Conservation (phyloP, 1,139 yeast species). For the Casaregolazyma suthepensis region DNA sequence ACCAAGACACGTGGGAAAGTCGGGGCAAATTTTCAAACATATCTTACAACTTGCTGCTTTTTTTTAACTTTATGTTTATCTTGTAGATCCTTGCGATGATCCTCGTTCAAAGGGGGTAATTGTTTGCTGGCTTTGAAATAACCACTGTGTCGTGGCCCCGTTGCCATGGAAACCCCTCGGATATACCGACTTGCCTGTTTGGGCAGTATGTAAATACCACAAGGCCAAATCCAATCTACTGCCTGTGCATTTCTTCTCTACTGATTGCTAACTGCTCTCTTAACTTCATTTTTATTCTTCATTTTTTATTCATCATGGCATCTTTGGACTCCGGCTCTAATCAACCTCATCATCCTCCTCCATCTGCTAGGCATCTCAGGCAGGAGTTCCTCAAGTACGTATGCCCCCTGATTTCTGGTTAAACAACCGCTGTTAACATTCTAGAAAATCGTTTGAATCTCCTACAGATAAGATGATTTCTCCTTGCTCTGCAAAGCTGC, state of each 20-base stretch:
- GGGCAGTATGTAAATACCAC: neutral
- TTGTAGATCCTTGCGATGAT: neutral
- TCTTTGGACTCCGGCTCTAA: constrained; percentile 3
- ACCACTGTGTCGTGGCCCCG: neutral
- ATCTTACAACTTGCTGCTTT: neutral
- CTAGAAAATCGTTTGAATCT: constrained; percentile 37
- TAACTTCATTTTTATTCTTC: neutral
- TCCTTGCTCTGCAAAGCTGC: constrained; percentile 52
- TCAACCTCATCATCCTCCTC: constrained; percentile 18
- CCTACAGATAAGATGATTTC: constrained; percentile 54
- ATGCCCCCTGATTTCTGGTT: neutral
- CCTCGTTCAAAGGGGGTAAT: neutral
- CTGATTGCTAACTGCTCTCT: neutral
- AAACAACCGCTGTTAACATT: neutral
- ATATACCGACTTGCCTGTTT: neutral
- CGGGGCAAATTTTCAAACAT: neutral
- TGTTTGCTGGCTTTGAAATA: neutral
- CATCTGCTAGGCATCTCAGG: constrained; percentile 9
- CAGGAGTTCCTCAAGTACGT: constrained; percentile 11
- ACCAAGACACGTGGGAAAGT: neutral
- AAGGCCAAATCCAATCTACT: neutral
- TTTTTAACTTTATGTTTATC: neutral
- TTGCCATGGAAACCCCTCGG: neutral
- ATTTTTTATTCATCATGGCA: constrained; percentile 1
- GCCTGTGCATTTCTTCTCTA: neutral